phyloP scores from a whole-genome alignment of 495 filamentous ascomycete genomes.

The Annulohypoxylon nitens region DNA sequence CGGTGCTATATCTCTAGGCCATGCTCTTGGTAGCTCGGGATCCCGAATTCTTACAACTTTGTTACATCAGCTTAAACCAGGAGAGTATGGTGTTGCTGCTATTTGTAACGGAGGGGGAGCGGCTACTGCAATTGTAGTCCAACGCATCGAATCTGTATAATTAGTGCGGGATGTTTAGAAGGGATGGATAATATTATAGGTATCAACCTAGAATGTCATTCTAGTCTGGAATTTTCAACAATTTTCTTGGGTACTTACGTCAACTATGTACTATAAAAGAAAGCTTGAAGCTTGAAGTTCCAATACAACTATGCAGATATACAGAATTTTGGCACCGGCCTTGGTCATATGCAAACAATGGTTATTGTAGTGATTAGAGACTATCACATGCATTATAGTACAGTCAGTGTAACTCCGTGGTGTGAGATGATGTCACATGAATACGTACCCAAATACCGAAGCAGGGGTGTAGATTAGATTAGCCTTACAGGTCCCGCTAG shows the following conservation, averaged over 20 bases:
- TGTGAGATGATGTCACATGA: constrained; percentile 24
- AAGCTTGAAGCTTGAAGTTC: no score
- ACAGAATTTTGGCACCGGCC: not conserved
- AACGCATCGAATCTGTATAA: constrained; percentile 79
- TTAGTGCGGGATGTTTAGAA: not conserved
- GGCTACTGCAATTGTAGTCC: constrained; percentile 91
- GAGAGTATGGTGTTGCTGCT: constrained; percentile 93
- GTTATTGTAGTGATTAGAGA: not conserved
- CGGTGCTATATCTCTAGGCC: constrained; percentile 93
- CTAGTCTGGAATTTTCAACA: not conserved
- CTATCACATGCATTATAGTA: constrained; percentile 9
- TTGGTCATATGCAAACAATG: not conserved
- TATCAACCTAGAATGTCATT: not conserved
- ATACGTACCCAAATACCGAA: not conserved
- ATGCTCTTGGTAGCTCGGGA: constrained; percentile 93
- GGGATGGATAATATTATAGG: constrained; percentile 22
- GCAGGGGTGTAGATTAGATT: constrained; percentile 1
- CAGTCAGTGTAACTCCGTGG: not conserved
- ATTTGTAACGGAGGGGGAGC: constrained; percentile 98
- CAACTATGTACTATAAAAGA: no score
- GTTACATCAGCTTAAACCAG: constrained; percentile 88
- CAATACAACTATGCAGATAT: not conserved
- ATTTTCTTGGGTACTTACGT: not conserved
- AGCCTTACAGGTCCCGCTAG: constrained; percentile 12
- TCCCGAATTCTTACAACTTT: constrained; percentile 91